Evolutionary conservation across 306 rosid genomes (phyloP), one percentile per base, ranked within the genome.

Genomic region (Cucurbita pepo): DNA sequence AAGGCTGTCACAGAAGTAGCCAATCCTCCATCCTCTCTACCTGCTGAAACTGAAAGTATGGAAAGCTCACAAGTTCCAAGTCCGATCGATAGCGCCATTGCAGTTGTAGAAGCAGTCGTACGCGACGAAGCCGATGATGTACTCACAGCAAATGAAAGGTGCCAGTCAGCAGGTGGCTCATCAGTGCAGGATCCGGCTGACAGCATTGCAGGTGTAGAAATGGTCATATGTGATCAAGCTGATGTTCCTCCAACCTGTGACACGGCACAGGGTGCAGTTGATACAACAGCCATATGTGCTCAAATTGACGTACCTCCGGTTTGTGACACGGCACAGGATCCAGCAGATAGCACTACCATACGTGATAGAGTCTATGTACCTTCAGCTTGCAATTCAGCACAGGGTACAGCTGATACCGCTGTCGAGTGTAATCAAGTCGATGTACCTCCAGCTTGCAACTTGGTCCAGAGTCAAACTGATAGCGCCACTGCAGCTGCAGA

Each of bases 401-500:
- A 30, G 34, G 34, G 34, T 30, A 30, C 1, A 30, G 34, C 3
- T 30, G 34, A 25, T 30, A 30, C 34, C 3, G 34, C 34, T 30
- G 34, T 30, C 3, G 34, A 30, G 3, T 30, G 34, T 30, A 30
- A 30, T 30, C 34, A 30, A 30, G 34, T 30, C 34, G 34, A 30
- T 30, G 34, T 30, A 30, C 34, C 34, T 30, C 34, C 34, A 30
- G 34, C 34, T 30, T 30, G 34, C 34, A 30, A 30, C 3, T 30
- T 30, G 34, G 34, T 48, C 61, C 69, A 65, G 66, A 47, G n/a
- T 21, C 18, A 37, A 7, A 52, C 7, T 3, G 77, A 45, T 69
- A 71, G 61, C 71, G 14, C 79, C n/a, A 56, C 10, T 37, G 61
- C 54, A 48, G 56, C 2, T 58, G 76, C 51, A 47, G 63, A 70